These are phyloP conservation scores for Talaromyces ruber DNA, from an alignment of 495 filamentous ascomycete genomes.

Conservation along the genomic window DNA sequence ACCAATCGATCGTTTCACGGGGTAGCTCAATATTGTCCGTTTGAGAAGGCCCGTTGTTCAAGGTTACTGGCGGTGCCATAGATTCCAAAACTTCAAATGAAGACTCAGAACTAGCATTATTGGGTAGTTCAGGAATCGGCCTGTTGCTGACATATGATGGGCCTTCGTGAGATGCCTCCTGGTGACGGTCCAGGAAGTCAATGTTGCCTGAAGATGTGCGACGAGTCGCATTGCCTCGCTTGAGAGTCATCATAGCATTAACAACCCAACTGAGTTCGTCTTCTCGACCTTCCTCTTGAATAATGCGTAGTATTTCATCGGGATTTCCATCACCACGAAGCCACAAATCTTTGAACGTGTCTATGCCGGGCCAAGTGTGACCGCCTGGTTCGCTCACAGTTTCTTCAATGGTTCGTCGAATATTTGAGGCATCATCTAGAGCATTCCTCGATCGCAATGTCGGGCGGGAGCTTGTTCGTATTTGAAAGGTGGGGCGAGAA, in stretches of 20 bases:
- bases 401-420: constrained; percentile 32
- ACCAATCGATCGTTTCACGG: background rate
- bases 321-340: constrained; percentile 47
- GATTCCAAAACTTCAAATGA: background rate
- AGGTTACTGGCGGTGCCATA: background rate
- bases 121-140: background rate
- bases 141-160: background rate
- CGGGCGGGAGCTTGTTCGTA: constrained; percentile 4
- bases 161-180: background rate
- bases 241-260: constrained; percentile 22
- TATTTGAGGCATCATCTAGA: constrained; percentile 20
- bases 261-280: constrained; percentile 46
- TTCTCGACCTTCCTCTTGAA: constrained; percentile 50
- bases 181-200: background rate
- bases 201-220: background rate
- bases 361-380: constrained; percentile 22
- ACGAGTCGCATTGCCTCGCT: background rate
- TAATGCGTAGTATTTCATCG: constrained; percentile 49
- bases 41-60: background rate
- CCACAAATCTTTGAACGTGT: constrained; percentile 44
- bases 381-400: constrained; percentile 7
- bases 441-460: constrained; percentile 9
- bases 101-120: background rate
- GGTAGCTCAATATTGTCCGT: background rate
- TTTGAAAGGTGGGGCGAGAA: constrained; percentile 3